Base-by-base conservation (phyloP, 75 land plant species). In the Cryptomeria japonica region DNA sequence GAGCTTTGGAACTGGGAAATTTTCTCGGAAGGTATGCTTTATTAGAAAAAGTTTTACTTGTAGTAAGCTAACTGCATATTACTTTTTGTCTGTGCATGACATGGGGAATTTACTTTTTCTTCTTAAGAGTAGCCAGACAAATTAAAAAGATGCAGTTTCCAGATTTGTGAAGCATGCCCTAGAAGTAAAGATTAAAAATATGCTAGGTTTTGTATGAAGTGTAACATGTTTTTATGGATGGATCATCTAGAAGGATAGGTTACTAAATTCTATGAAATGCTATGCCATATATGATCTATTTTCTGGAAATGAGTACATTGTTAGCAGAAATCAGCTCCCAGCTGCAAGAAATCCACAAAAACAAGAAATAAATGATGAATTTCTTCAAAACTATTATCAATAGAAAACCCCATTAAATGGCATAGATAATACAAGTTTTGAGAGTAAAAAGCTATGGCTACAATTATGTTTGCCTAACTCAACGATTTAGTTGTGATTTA, bases 1-100 rank as follows among this genome's bases (percentile, higher is more conserved):
- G 79, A 92, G 93, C 39, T 91, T 87, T 90, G 93, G 95, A 31
- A 88, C 96, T 77, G 86, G 88, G 22, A 86, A 61, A 73, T 80
- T 70, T 86, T 36, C 55, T 46, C 34, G 88, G 14, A 91, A 94
- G 96, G 97, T 96, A 68, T 80, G 88, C 38, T 70, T 84, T 82
- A 12, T 82, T 44, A 14, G 42, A 11, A 28, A 44, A n/a, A 46
- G 51, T 44, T 75, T 44, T 15, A 46, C 34, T 44, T 3, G 10
- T n/a, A 28, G 15, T 9, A 46, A 19, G 82, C 44, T 39, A 38
- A 19, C 28, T 82, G n/a, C 47, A 28, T 28, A 46, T 44, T 82
- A 32, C 53, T 31, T 25, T 19, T 46, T 2, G 25, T 82, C 84
- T 34, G 10, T 85, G 86, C 86, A 85, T 56, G 76, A 61, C n/a